phyloP scores from a whole-genome alignment of 106 monocot species.

The Platanthera zijinensis region DNA sequence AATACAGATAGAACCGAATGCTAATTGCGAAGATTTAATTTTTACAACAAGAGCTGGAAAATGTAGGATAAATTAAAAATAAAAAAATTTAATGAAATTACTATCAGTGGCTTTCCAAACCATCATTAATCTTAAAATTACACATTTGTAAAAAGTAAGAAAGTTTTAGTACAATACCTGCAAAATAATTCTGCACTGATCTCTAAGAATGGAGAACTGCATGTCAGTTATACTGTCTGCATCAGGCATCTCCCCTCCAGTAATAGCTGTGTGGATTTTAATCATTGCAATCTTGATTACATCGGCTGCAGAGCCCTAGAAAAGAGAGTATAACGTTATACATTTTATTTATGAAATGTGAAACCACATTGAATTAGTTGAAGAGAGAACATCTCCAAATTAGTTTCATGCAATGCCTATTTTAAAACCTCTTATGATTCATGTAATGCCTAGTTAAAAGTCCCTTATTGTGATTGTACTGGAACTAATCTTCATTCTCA shows the following conservation, averaged over 20 bases:
- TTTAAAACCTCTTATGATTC: too few species aligned
- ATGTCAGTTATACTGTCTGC: constrained; percentile 8
- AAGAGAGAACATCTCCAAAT: neutral
- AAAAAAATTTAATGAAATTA: too few species aligned
- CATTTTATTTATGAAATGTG: too few species aligned
- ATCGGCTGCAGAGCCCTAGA: constrained; percentile 95
- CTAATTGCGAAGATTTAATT: too few species aligned
- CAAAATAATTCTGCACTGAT: constrained; percentile 68
- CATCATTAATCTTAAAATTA: neutral
- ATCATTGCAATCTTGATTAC: constrained; percentile 97
- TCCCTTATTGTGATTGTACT: too few species aligned
- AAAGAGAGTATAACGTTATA: neutral
- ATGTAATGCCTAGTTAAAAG: too few species aligned
- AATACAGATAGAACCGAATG: too few species aligned
- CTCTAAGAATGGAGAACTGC: constrained; percentile 60
- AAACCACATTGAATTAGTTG: constrained; percentile 2
- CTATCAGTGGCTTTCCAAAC: neutral
- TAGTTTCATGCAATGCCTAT: neutral
- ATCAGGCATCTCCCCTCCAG: constrained; percentile 16
- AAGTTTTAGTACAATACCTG: constrained; percentile 36
- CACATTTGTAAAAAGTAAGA: neutral
- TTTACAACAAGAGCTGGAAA: too few species aligned
- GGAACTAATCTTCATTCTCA: too few species aligned
- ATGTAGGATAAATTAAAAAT: too few species aligned
- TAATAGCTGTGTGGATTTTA: constrained; percentile 58